These are phyloP conservation scores for Juglanconis oblonga DNA, from an alignment of 2,329 filamentous ascomycete species.

Conservation along the genomic window DNA sequence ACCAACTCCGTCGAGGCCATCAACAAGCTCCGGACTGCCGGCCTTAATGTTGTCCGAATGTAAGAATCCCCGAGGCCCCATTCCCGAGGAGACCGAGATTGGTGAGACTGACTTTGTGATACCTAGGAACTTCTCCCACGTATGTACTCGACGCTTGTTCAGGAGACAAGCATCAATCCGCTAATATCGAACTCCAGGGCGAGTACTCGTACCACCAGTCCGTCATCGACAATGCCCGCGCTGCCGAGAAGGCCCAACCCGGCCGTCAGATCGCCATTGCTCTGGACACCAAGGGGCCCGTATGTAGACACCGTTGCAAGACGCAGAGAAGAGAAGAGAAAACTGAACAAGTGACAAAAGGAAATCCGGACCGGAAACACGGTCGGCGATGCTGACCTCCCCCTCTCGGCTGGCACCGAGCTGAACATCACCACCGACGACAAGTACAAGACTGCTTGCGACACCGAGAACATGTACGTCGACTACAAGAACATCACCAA, in stretches of 20 bases:
- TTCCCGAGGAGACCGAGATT: neutral
- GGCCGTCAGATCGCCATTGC: conserved; percentile 95
- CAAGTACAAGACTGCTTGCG: conserved; percentile 77
- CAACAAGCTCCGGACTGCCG: conserved; percentile 84
- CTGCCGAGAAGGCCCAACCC: conserved; percentile 72
- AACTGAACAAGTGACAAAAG: conserved; percentile 8
- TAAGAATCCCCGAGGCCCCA: conserved; percentile 44
- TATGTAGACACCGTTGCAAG: neutral
- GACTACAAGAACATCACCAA: conserved; percentile 99
- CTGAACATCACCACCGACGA: conserved; percentile 98
- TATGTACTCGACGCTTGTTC: conserved; percentile 9
- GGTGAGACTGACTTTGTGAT: conserved; percentile 1
- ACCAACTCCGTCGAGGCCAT: conserved; percentile 98
- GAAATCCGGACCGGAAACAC: conserved; percentile 56
- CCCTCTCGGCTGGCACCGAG: conserved; percentile 78
- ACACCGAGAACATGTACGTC: conserved; percentile 95
- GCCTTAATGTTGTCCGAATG: conserved; percentile 99
- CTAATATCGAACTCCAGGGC: conserved; percentile 45
- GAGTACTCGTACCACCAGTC: conserved; percentile 95
- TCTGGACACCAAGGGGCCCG: conserved; percentile 68
- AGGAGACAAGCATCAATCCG: neutral
- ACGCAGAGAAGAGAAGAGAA: neutral
- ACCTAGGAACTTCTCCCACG: conserved; percentile 20
- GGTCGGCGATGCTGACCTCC: conserved; percentile 66
- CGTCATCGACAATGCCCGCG: conserved; percentile 92